Evolutionary conservation across 2,329 filamentous ascomycete species (phyloP), one percentile per base, ranked within the genome.

Genomic region (Neonectria punicea): DNA sequence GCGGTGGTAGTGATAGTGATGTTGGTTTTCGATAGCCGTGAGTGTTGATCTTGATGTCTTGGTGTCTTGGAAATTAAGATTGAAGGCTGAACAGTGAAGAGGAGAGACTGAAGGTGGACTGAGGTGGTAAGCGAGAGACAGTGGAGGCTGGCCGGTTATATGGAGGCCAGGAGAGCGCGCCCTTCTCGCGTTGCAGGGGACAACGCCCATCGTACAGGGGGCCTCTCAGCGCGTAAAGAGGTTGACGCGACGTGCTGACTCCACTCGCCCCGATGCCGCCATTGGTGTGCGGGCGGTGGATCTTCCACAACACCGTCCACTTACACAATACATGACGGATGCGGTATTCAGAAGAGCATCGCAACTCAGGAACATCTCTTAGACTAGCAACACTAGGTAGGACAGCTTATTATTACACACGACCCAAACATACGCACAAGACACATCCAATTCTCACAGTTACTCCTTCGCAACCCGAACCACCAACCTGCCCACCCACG

Each of bases 401-500:
- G 32, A 34, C 32, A 11, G 11, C 32, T 13, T 13, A 39, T 39
- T 8, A n/a, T 39, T 51, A 13, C 30, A 32, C 14, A 39, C 14
- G 28, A 30, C 8, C 3, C 9, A 20, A 18, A 11, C 22, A 32
- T n/a, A 7, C 50, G 28, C 28, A 30, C 28, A 30, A 22, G 2
- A 30, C 2, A 30, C 7, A 3, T 8, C 10, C 30, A 30, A 10
- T 2, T 30, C 25, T 36, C 20, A 56, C 3, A 22, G 22, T 22
- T 50, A 58, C 53, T 47, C 58, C 25, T 41, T 13, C n/a, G 51
- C 68, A 50, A 74, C 66, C 22, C 61, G 71, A 60, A 77, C 60
- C n/a, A 77, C 72, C 49, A 77, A 51, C 66, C 73, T 77, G 0
- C 75, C 75, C 14, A 72, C 20, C 4, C 75, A 74, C 3, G 74